A percentile compares a stretch with the other conserved stretches of the same genome.
Conservation (phyloP, 2,329 filamentous ascomycete species). For the Neopestalotiopsis rosae region DNA sequence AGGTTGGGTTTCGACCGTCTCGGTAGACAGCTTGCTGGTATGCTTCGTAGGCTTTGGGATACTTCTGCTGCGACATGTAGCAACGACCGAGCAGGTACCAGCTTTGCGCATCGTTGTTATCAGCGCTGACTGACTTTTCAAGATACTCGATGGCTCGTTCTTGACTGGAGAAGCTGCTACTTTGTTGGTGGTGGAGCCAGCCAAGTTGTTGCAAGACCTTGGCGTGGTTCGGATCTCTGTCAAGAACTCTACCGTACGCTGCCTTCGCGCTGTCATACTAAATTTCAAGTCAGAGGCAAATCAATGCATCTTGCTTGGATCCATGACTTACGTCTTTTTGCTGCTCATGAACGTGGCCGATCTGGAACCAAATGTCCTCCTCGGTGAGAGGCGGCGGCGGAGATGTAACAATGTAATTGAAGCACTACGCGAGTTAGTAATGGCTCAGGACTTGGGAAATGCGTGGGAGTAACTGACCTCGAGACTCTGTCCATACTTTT, state of each 20-base stretch:
- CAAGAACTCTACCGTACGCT: constrained; percentile 90
- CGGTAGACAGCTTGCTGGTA: constrained; percentile 99
- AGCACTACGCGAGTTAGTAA: constrained; percentile 69
- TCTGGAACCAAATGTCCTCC: constrained; percentile 99
- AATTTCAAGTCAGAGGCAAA: constrained; percentile 30
- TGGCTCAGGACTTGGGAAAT: constrained; percentile 14
- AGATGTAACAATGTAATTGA: constrained; percentile 95
- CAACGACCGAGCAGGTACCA: constrained; percentile 98
- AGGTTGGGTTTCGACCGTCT: constrained; percentile 95
- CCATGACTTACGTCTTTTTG: constrained; percentile 88
- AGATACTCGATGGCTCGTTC: constrained; percentile 96
- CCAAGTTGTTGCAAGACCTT: constrained; percentile 98
- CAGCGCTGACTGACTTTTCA: constrained; percentile 93
- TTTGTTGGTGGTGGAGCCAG: constrained; percentile 97
- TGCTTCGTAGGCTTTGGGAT: constrained; percentile 96
- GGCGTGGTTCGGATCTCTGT: constrained; percentile 93
- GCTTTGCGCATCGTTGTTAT: constrained; percentile 94
- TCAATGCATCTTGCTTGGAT: not conserved
- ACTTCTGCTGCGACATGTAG: constrained; percentile 99
- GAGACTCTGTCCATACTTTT: constrained; percentile 89
- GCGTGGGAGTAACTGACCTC: constrained; percentile 66
- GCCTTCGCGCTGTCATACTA: constrained; percentile 93
- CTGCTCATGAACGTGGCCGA: constrained; percentile 97
- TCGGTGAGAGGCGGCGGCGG: constrained; percentile 92
- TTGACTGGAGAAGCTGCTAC: constrained; percentile 87